Base-by-base conservation (phyloP, 169 alveolate species). In the Cryptosporidium canis region DNA sequence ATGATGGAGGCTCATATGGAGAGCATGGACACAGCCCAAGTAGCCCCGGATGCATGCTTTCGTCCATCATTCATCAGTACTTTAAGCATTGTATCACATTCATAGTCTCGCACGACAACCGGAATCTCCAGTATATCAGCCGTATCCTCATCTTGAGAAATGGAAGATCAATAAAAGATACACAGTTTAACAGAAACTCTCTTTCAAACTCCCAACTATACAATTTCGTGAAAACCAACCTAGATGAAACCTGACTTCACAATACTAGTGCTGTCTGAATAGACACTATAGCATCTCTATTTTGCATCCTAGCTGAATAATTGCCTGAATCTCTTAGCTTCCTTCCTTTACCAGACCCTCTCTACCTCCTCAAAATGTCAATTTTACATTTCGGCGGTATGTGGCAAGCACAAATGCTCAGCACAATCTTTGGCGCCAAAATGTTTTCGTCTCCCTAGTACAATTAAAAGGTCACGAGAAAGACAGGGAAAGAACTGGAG, bases 81-180 rank as follows among this genome's bases (percentile, higher is more conserved):
- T 77, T 77, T 27, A 77, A 58, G 33, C 87, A 77, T 29, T 77
- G 87, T 33, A 61, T 55, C 24, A 58, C 72, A 6, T 77, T 77
- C 35, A 77, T 77, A 27, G 87, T 58, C 1, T 55, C 87, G 2
- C 87, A 77, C 43, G 87, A 77, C 29, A 48, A 21, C 33, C 47
- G 87, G 58, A 77, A 77, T 58, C 72, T 77, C 18, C 70, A 77
- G 29, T 37, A 39, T 18, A 27, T 58, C 0, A 77, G 21, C 27
- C 70, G 87, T 2, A 45, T 77, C 11, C 39, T 55, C 8, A 63
- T 61, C 61, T 41, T 77, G 45, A 77, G 72, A 14, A 56, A 45
- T 44, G 87, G 87, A 18, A 61, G 27, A 18, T 7, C 61, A 39
- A 29, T 61, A 7, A 56, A 37, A 9, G 87, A 77, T 58, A 27